These are phyloP conservation scores for Pistacia vera DNA, from an alignment of 345 rosid species.

Conservation along the genomic window DNA sequence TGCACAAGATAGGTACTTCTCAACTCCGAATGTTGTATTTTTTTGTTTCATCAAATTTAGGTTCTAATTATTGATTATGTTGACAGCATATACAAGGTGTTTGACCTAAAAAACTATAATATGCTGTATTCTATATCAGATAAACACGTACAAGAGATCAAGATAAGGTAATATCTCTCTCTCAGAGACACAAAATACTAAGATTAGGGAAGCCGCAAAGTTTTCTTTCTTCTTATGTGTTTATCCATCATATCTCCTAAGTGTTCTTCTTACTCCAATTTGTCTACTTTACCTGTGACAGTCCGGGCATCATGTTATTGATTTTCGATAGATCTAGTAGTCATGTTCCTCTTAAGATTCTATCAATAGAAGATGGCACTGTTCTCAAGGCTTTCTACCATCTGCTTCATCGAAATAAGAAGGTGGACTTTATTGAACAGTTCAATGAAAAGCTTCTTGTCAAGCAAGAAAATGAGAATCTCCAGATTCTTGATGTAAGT, in stretches of 20 bases:
- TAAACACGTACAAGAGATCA: constrained; percentile 90
- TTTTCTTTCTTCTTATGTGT: neutral
- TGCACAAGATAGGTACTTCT: constrained; percentile 79
- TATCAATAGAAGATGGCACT: constrained; percentile 96
- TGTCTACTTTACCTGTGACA: constrained; percentile 31
- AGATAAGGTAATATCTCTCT: constrained; percentile 69
- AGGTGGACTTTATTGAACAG: constrained; percentile 98
- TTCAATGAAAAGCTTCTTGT: constrained; percentile 99
- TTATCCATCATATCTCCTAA: neutral
- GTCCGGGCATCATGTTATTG: constrained; percentile 97
- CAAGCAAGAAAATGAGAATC: constrained; percentile 97
- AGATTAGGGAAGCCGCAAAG: neutral
- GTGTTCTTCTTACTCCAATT: constrained; percentile 3
- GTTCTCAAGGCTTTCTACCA: constrained; percentile 91
- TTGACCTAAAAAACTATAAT: constrained; percentile 88
- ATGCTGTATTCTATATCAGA: constrained; percentile 93
- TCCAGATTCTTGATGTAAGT: constrained; percentile 95
- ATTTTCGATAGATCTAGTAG: constrained; percentile 77
- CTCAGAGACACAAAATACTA: neutral
- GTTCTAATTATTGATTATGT: constrained; percentile 22
- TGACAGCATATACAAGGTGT: constrained; percentile 91
- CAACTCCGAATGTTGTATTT: constrained; percentile 1
- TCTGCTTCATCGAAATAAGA: constrained; percentile 91
- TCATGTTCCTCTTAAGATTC: constrained; percentile 83
- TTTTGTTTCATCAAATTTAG: constrained; percentile 8